phyloP scores from a whole-genome alignment of 208 protist genomes.

The Phytomonas sp. region DNA sequence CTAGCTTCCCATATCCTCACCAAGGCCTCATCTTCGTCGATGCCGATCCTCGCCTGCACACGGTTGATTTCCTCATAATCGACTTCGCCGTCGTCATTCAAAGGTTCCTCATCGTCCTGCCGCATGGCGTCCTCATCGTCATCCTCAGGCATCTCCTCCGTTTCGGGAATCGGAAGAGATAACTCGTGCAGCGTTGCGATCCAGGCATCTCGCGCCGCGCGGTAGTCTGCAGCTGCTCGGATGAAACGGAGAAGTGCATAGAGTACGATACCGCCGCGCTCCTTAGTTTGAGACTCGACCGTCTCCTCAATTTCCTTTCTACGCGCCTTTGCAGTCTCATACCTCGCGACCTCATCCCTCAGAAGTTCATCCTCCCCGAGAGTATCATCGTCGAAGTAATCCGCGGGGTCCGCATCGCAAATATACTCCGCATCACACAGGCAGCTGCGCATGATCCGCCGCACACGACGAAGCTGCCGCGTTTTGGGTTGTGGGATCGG shows the following conservation, averaged over 20 bases:
- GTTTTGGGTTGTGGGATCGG: constrained; percentile 50
- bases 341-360: constrained; percentile 15
- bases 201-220: constrained; percentile 53
- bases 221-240: constrained; percentile 50
- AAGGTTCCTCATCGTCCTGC: constrained; percentile 37
- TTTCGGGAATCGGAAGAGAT: constrained; percentile 28
- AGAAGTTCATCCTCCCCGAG: not conserved
- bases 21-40: constrained; percentile 61
- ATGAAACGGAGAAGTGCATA: constrained; percentile 56
- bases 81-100: constrained; percentile 20
- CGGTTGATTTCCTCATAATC: constrained; percentile 40
- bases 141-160: constrained; percentile 61
- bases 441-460: constrained; percentile 51
- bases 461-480: constrained; percentile 59
- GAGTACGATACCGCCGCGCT: constrained; percentile 49
- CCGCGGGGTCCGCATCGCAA: constrained; percentile 33
- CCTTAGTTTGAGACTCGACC: constrained; percentile 40
- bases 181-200: constrained; percentile 30
- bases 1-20: constrained; percentile 61
- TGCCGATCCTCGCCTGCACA: constrained; percentile 45
- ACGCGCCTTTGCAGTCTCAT: constrained; percentile 21
- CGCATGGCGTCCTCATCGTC: constrained; percentile 71
- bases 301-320: constrained; percentile 18
- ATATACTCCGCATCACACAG: constrained; percentile 67
- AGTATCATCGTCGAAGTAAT: constrained; percentile 13